These are phyloP conservation scores for Xylariaceae sp. DNA, from an alignment of 2,329 filamentous ascomycete species.

Conservation along the genomic window DNA sequence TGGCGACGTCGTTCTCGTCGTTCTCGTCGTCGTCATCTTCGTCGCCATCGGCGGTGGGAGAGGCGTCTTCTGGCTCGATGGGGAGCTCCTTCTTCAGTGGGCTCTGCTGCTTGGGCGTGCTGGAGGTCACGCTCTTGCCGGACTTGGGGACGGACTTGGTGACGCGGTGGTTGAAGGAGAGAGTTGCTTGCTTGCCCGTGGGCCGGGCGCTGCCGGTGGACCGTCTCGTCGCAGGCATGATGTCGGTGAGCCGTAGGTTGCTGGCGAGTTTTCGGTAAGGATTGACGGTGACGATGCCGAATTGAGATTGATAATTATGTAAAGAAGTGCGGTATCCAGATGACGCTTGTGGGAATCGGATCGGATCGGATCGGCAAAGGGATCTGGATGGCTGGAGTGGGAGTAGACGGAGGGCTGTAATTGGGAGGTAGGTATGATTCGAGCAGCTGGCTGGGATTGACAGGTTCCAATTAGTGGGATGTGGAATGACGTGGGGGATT, in stretches of 20 bases:
- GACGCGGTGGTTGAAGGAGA: conserved; percentile 54
- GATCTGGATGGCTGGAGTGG: no score
- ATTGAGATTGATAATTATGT: no score
- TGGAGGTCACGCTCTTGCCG: conserved; percentile 36
- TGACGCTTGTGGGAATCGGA: no score
- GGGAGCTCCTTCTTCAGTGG: conserved; percentile 22
- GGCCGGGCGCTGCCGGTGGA: conserved; percentile 34
- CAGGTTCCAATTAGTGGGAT: conserved; percentile 1
- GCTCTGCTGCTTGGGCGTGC: conserved; percentile 31
- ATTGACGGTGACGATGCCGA: no score
- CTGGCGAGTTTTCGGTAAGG: no score
- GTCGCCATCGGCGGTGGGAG: conserved; percentile 14
- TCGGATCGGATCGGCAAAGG: no score
- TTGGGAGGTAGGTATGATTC: no score
- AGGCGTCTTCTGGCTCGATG: conserved; percentile 13
- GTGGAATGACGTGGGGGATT: conserved; percentile 25
- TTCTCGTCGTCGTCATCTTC: conserved; percentile 18
- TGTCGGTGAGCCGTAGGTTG: neutral
- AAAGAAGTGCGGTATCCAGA: no score
- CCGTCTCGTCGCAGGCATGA: conserved; percentile 47
- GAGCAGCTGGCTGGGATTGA: no score
- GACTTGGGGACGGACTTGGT: conserved; percentile 49
- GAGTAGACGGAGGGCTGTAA: no score
- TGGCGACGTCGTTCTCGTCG: conserved; percentile 12
- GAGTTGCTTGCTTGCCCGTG: conserved; percentile 47